These are phyloP conservation scores for Stellera chamaejasme DNA, from an alignment of 345 rosid genomes.

Conservation along the genomic window DNA sequence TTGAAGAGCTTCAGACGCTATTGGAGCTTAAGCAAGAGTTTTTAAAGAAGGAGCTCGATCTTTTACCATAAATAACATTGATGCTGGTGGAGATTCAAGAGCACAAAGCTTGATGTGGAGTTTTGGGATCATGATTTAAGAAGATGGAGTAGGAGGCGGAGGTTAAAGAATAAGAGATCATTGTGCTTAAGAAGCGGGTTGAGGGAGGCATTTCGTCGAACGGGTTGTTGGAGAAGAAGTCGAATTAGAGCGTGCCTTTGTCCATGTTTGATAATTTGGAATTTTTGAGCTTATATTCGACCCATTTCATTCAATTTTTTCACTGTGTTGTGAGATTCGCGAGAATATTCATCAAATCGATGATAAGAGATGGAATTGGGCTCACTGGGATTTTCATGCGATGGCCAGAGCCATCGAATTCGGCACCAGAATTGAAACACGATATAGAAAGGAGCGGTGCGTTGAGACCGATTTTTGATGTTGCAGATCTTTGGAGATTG, in stretches of 20 bases:
- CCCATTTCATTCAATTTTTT: constrained; percentile 46
- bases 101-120: constrained; percentile 90
- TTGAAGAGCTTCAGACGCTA: constrained; percentile 56
- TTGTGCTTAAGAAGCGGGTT: constrained; percentile 26
- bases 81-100: constrained; percentile 95
- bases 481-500: too few species aligned
- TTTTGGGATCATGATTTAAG: constrained; percentile 66
- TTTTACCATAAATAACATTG: constrained; percentile 75
- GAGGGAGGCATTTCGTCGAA: constrained; percentile 30
- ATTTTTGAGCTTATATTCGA: constrained; percentile 27
- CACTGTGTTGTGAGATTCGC: constrained; percentile 51
- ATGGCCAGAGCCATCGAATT: too few species aligned
- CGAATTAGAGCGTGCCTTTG: constrained; percentile 53
- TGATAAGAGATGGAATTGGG: constrained; percentile 77
- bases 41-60: constrained; percentile 54
- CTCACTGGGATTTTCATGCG: too few species aligned
- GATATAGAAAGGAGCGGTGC: too few species aligned
- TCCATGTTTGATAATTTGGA: constrained; percentile 42
- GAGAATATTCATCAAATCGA: constrained; percentile 46
- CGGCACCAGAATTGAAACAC: too few species aligned
- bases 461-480: too few species aligned
- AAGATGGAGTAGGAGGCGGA: constrained; percentile 50
- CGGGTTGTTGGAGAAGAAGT: constrained; percentile 48
- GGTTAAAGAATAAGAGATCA: constrained; percentile 30
- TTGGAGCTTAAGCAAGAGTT: constrained; percentile 71